Conservation (phyloP, 768 basidiomycete genomes). For the Candolleomyces efflorescens region DNA sequence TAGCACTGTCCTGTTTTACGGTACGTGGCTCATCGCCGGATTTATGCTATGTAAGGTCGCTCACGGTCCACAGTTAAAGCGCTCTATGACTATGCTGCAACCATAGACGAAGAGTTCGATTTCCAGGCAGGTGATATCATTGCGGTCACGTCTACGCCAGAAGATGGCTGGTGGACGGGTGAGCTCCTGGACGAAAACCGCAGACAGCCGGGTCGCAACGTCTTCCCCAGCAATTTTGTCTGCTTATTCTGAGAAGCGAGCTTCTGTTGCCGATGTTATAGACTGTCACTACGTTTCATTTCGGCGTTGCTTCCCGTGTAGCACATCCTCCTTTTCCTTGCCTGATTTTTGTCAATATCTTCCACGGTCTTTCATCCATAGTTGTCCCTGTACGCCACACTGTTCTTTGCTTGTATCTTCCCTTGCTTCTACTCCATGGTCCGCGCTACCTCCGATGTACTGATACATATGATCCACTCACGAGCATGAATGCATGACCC, state of each 20-base stretch:
- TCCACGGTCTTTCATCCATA: neutral
- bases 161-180: slow-evolving; percentile 98
- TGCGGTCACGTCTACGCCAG: slow-evolving; percentile 89
- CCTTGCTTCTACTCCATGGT: neutral
- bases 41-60: slow-evolving; percentile 3
- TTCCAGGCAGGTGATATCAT: slow-evolving; percentile 96
- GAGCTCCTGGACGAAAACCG: slow-evolving; percentile 75
- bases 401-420: neutral
- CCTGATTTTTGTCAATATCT: slow-evolving; percentile 1
- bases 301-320: neutral
- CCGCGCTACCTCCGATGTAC: neutral
- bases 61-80: slow-evolving; percentile 63
- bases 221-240: slow-evolving; percentile 90
- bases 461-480: neutral
- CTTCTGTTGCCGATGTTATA: neutral
- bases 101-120: slow-evolving; percentile 91
- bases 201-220: slow-evolving; percentile 64
- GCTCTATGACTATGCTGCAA: slow-evolving; percentile 80
- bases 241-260: slow-evolving; percentile 55
- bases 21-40: slow-evolving; percentile 39
- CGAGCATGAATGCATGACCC: neutral
- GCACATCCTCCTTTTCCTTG: neutral
- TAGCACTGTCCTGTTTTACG: slow-evolving; percentile 80
- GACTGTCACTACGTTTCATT: slow-evolving; percentile 2
- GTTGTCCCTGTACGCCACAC: slow-evolving; percentile 1